These are phyloP conservation scores for Pseudozyma sp. DNA, from an alignment of 1,284 basidiomycete genomes.

Conservation along the genomic window DNA sequence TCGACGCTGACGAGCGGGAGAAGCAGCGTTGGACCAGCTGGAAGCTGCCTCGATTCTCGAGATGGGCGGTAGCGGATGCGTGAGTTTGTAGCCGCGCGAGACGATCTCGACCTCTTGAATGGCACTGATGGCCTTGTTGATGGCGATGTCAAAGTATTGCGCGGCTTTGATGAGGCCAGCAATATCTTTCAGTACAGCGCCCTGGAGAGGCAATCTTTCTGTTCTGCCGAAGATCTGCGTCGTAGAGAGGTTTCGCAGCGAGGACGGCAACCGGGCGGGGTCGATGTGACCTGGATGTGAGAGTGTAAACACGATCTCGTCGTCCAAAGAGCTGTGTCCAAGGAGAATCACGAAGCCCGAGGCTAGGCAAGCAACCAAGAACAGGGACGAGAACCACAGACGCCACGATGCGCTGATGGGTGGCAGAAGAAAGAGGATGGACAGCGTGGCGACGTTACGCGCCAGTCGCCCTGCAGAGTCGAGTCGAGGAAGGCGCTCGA, in stretches of 20 bases:
- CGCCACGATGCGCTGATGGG: slow-evolving; percentile 31
- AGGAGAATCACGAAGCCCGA: slow-evolving; percentile 37
- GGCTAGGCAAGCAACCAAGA: slow-evolving; percentile 21
- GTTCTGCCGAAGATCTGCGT: slow-evolving; percentile 1
- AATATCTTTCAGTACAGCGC: slow-evolving; percentile 16
- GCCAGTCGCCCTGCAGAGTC: slow-evolving; percentile 19
- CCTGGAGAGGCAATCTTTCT: slow-evolving; percentile 32
- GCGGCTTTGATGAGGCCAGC: slow-evolving; percentile 47
- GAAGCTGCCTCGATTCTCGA: slow-evolving; percentile 62
- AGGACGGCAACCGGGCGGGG: slow-evolving; percentile 6
- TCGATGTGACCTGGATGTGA: slow-evolving; percentile 11
- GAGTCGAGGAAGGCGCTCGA: slow-evolving; percentile 29
- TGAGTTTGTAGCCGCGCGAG: slow-evolving; percentile 62
- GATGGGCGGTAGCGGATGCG: slow-evolving; percentile 65
- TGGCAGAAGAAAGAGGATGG: slow-evolving; percentile 23
- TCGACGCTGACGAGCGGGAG: slow-evolving; percentile 25
- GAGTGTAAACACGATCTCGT: slow-evolving; percentile 32
- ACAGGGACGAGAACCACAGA: slow-evolving; percentile 28
- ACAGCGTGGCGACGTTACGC: slow-evolving; percentile 27
- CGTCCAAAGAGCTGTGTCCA: slow-evolving; percentile 24
- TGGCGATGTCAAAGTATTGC: slow-evolving; percentile 52
- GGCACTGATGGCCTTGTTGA: slow-evolving; percentile 63
- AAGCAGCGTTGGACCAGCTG: slow-evolving; percentile 6
- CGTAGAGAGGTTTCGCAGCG: slow-evolving; percentile 15
- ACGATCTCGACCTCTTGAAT: slow-evolving; percentile 67